Evolutionary conservation across 495 filamentous ascomycete species (phyloP).

Genomic region (Geoglossum glabrum): DNA sequence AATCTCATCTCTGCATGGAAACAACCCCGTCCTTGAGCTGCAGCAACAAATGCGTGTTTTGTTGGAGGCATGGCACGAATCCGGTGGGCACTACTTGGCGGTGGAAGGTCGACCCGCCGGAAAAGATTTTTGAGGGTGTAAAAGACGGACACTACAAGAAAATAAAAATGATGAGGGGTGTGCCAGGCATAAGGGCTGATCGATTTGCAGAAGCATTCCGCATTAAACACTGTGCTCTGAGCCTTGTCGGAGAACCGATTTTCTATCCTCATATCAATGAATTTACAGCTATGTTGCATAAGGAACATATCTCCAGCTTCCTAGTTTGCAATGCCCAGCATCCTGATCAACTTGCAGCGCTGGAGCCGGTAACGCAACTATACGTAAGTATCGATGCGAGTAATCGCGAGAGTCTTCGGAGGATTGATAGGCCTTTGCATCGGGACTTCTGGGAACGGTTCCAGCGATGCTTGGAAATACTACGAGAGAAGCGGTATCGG

Average conservation of each 20-base stretch:
- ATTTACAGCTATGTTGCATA: constrained; percentile 62
- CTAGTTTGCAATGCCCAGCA: constrained; percentile 98
- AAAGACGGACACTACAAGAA: constrained; percentile 88
- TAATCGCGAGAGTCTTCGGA: constrained; percentile 67
- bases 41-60: constrained; percentile 97
- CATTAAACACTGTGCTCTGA: constrained; percentile 79
- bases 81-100: constrained; percentile 92
- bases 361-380: constrained; percentile 73
- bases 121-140: constrained; percentile 72
- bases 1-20: constrained; percentile 94
- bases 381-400: constrained; percentile 92
- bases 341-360: constrained; percentile 65
- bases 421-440: constrained; percentile 80
- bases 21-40: constrained; percentile 87
- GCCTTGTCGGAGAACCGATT: constrained; percentile 84
- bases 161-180: constrained; percentile 88
- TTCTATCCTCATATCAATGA: constrained; percentile 97
- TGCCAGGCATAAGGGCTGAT: constrained; percentile 81
- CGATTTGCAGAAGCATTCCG: constrained; percentile 82
- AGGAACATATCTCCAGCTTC: constrained; percentile 76
- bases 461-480: constrained; percentile 70
- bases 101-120: constrained; percentile 80
- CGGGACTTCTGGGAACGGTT: constrained; percentile 97
- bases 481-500: constrained; percentile 55
- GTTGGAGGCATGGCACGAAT: constrained; percentile 95